These are phyloP conservation scores for Isabelozyma heimii DNA, from an alignment of 805 yeast genomes.

Conservation along the genomic window DNA sequence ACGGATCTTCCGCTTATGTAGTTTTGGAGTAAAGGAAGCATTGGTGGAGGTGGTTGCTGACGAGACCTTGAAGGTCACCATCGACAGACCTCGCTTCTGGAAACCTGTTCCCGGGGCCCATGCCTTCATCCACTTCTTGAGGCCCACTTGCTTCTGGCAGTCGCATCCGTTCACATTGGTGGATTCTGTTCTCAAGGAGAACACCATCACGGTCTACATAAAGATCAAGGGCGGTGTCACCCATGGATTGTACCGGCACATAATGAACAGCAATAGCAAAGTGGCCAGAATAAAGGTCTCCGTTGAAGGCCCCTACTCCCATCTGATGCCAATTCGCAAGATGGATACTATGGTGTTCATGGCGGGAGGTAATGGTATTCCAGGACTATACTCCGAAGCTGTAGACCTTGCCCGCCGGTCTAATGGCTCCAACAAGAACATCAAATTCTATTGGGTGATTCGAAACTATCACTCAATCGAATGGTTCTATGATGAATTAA, in stretches of 20 bases:
- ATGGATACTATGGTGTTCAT: slow-evolving; percentile 17
- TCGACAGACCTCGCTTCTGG: slow-evolving; percentile 48
- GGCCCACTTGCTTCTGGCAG: slow-evolving; percentile 44
- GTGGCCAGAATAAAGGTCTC: slow-evolving; percentile 25
- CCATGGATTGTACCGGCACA: slow-evolving; percentile 32
- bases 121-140: slow-evolving; percentile 38
- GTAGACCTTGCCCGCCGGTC: slow-evolving; percentile 16
- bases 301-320: slow-evolving; percentile 42
- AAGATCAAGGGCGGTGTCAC: slow-evolving; percentile 39
- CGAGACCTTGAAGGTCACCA: slow-evolving; percentile 46
- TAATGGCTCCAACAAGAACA: slow-evolving; percentile 5
- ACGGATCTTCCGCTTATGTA: slow-evolving; percentile 28
- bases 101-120: slow-evolving; percentile 37
- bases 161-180: slow-evolving; percentile 45
- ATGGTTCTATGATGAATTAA: slow-evolving; percentile 38
- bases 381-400: slow-evolving; percentile 36
- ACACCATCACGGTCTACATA: slow-evolving; percentile 45
- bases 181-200: slow-evolving; percentile 7
- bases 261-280: slow-evolving; percentile 28
- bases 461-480: slow-evolving; percentile 38
- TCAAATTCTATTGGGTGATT: slow-evolving; percentile 38
- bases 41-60: slow-evolving; percentile 37
- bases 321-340: slow-evolving; percentile 18
- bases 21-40: slow-evolving; percentile 38
- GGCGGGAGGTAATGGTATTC: slow-evolving; percentile 42